Evolutionary conservation across 768 basidiomycete genomes (phyloP).

Genomic region (Dictyophora rubrovolvata): DNA sequence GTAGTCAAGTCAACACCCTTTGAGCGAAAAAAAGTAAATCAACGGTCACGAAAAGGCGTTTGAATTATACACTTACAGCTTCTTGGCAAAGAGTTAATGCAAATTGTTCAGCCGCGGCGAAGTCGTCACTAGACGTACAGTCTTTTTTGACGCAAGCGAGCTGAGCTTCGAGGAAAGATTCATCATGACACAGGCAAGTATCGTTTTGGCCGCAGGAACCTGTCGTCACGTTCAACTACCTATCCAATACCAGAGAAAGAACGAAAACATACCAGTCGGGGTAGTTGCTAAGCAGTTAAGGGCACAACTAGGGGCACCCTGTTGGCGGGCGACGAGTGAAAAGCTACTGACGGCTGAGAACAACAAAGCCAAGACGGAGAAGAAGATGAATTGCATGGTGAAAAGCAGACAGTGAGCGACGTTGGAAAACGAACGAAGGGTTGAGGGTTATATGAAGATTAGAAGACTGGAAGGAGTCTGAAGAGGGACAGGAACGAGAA

Average conservation of each 20-base stretch:
- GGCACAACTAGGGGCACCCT: conserved; percentile 38
- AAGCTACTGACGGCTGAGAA: conserved; percentile 28
- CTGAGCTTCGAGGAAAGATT: conserved; percentile 33
- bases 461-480: not conserved
- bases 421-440: conserved; percentile 12
- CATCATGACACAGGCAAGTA: conserved; percentile 45
- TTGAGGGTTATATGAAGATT: not conserved
- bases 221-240: not conserved
- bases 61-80: conserved; percentile 3
- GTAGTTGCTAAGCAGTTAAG: conserved; percentile 35
- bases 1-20: not conserved
- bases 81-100: not conserved
- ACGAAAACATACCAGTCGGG: conserved; percentile 14
- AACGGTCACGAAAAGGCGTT: not conserved
- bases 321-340: conserved; percentile 19
- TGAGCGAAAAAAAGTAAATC: not conserved
- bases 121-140: conserved; percentile 25
- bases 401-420: conserved; percentile 14
- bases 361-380: conserved; percentile 27
- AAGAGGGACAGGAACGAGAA: not conserved
- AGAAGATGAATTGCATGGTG: conserved; percentile 45
- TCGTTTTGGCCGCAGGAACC: conserved; percentile 41
- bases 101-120: not conserved
- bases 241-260: not conserved
- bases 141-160: conserved; percentile 36